These are phyloP conservation scores for Trichophyton simii DNA, from an alignment of 2,329 filamentous ascomycete genomes.

Conservation along the genomic window DNA sequence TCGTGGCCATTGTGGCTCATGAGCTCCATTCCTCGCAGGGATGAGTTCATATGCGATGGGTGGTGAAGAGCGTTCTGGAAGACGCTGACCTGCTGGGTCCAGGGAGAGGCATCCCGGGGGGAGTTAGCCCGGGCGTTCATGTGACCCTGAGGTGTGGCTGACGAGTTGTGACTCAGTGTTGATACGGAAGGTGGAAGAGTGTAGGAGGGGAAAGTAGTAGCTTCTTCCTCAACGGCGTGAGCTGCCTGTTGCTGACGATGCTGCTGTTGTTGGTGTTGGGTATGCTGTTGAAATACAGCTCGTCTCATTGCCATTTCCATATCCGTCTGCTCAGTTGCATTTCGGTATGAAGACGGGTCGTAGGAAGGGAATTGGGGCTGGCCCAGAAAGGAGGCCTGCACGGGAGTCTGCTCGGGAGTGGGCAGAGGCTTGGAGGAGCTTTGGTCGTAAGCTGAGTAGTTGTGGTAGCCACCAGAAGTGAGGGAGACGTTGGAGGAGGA, in stretches of 20 bases:
- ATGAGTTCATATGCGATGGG: slow-evolving; percentile 26
- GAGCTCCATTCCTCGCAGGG: slow-evolving; percentile 8
- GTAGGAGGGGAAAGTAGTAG: slow-evolving; percentile 35
- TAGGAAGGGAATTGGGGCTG: slow-evolving; percentile 34
- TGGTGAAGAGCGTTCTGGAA: slow-evolving; percentile 21
- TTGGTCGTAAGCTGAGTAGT: slow-evolving; percentile 34
- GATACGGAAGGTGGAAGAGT: slow-evolving; percentile 48
- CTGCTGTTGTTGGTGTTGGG: slow-evolving; percentile 17
- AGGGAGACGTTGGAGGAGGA: slow-evolving; percentile 31
- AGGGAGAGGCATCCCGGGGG: slow-evolving; percentile 66
- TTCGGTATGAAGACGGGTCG: slow-evolving; percentile 31
- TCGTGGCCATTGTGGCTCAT: slow-evolving; percentile 24
- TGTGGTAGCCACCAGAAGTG: slow-evolving; percentile 27
- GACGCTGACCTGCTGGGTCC: slow-evolving; percentile 45
- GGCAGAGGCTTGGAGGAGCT: slow-evolving; percentile 40
- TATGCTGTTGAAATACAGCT: slow-evolving; percentile 40
- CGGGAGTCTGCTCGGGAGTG: slow-evolving; percentile 43
- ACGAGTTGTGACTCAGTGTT: slow-evolving; percentile 48
- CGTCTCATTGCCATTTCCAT: slow-evolving; percentile 50
- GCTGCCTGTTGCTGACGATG: slow-evolving; percentile 29
- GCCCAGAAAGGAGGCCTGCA: slow-evolving; percentile 39
- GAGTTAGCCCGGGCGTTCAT: slow-evolving; percentile 49
- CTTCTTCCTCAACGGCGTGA: slow-evolving; percentile 34
- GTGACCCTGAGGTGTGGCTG: slow-evolving; percentile 54
- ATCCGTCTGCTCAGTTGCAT: slow-evolving; percentile 32